Percentiles rank a stretch among this genome's conserved stretches.
phyloP scores from a whole-genome alignment of 257 asterid genomes.

The Schizonepeta tenuifolia region DNA sequence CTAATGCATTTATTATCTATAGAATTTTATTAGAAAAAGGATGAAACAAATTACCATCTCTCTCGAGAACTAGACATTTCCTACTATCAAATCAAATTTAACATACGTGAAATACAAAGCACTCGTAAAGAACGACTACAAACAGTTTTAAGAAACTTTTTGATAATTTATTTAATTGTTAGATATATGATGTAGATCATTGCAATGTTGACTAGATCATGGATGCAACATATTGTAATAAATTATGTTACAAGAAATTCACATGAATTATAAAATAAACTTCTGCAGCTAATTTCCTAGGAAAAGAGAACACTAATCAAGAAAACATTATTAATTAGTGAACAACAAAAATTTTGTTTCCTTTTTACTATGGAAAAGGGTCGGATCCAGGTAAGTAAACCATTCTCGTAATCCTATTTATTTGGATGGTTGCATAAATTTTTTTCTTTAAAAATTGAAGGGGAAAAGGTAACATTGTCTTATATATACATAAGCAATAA shows the following conservation, averaged over 20 bases:
- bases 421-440: slow-evolving; percentile 23
- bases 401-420: slow-evolving; percentile 15
- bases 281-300: not conserved
- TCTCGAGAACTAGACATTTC: no score
- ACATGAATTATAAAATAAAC: not conserved
- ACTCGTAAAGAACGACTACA: no score
- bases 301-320: not conserved
- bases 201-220: not conserved
- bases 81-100: no score
- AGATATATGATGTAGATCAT: not conserved
- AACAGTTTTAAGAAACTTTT: no score
- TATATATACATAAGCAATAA: slow-evolving; percentile 17
- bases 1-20: no score
- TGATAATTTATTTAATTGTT: not conserved
- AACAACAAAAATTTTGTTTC: not conserved
- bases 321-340: not conserved
- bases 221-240: not conserved
- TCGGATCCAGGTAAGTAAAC: slow-evolving; percentile 36
- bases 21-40: no score
- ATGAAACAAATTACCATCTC: no score
- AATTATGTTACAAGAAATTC: not conserved
- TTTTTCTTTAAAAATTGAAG: not conserved
- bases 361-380: slow-evolving; percentile 9
- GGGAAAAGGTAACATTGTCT: slow-evolving; percentile 28
- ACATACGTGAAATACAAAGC: no score